These are phyloP conservation scores for Xylaria nigripes DNA, from an alignment of 495 filamentous ascomycete genomes.

Conservation along the genomic window DNA sequence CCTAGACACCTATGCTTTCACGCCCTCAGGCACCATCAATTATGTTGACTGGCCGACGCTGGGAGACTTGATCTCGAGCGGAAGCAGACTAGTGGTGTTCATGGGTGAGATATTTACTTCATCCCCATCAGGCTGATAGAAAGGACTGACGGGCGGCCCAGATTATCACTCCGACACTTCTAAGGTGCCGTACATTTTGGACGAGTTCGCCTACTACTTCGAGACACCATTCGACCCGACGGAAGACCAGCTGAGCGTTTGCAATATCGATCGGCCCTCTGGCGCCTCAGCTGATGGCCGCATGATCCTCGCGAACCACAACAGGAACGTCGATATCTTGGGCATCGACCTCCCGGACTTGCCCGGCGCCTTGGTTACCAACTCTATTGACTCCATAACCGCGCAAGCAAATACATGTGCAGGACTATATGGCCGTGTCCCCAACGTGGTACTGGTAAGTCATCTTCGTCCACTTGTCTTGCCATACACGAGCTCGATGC, in stretches of 20 bases:
- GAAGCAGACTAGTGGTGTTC: slow-evolving; percentile 32
- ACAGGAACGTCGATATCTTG: slow-evolving; percentile 59
- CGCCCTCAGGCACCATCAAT: slow-evolving; percentile 52
- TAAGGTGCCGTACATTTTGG: slow-evolving; percentile 58
- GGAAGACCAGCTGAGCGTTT: slow-evolving; percentile 47
- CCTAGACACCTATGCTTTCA: slow-evolving; percentile 54
- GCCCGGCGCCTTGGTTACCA: slow-evolving; percentile 56
- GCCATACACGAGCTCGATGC: neutral
- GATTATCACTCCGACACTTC: slow-evolving; percentile 72
- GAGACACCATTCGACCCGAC: slow-evolving; percentile 60
- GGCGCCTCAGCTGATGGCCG: slow-evolving; percentile 41
- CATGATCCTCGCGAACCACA: slow-evolving; percentile 83
- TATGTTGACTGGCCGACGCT: slow-evolving; percentile 70
- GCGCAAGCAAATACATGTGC: slow-evolving; percentile 56
- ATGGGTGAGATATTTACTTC: slow-evolving; percentile 32
- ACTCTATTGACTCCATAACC: slow-evolving; percentile 55
- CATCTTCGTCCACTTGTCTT: neutral
- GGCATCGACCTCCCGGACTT: slow-evolving; percentile 45
- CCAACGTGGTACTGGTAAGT: slow-evolving; percentile 69
- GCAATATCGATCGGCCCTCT: slow-evolving; percentile 52
- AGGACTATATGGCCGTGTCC: slow-evolving; percentile 52
- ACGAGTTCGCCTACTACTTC: slow-evolving; percentile 61
- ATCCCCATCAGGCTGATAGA: neutral
- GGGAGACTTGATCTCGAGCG: slow-evolving; percentile 55
- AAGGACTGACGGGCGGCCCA: slow-evolving; percentile 6